Base-by-base conservation (phyloP, 1,284 basidiomycete species). In the Apiotrichum gamsii region DNA sequence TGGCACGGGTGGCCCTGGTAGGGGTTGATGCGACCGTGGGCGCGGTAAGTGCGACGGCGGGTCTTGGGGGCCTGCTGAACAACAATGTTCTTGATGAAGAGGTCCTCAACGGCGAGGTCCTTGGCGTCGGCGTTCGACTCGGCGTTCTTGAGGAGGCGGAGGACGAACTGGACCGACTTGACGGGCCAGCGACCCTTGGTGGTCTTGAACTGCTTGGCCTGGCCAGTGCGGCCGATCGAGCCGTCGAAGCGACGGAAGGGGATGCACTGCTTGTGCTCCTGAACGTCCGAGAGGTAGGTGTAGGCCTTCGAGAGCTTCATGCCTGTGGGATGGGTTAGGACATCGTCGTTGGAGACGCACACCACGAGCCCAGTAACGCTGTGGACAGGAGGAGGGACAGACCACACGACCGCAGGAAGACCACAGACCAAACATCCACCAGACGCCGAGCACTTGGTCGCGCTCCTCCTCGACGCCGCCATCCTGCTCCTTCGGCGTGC, bases 41-140 rank as follows among this genome's bases (percentile, higher is more conserved):
- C 95, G 77, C 95, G 91, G 84, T 95, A 99, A 61, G 95, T 99
- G 73, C 95, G 89, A 69, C 95, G 90, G 75, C 90, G 90, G 73
- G 95, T 99, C 90, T 98, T 98, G 58, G 94, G 95, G 60, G 95
- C 95, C 78, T 98, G 94, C 75, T 99, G 87, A 55, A 98, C 91
- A 60, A 90, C 87, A 62, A 98, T 96, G 82, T 87, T 95, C 80
- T 87, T 91, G 81, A 99, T 94, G 71, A 77, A 65, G 50, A 98
- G 84, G 58, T 94, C 90, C 69, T 97, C 93, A 54, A 87, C 78
- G 50, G 91, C 87, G 56, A 99, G 79, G 74, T 85, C 90, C 81
- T 98, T 99, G 65, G 90, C 90, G 67, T 97, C 94, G 57, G 95
- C 95, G 76, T 99, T 99, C 63, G 95, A 85, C 76, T 98, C 94